These are phyloP conservation scores for Solanum chacoense DNA, from an alignment of 305 asterid species.

Conservation along the genomic window DNA sequence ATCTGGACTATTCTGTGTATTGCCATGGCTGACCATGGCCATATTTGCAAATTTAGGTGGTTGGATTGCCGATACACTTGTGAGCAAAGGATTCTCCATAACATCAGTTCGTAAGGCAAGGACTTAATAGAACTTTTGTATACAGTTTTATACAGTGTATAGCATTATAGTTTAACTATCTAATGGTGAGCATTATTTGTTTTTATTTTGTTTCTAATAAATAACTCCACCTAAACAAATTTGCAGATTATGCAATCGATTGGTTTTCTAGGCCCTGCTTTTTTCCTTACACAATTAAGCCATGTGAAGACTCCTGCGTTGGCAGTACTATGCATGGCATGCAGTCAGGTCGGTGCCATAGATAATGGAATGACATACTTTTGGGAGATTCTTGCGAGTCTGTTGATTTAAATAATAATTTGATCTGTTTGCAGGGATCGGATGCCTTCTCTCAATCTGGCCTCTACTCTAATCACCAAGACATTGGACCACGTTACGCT, in stretches of 20 bases:
- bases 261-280: constrained; percentile 94
- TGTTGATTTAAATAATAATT: background rate
- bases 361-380: background rate
- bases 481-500: constrained; percentile 94
- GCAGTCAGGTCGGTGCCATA: constrained; percentile 68
- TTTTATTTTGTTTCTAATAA: background rate
- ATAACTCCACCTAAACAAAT: constrained; percentile 2
- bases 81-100: constrained; percentile 45
- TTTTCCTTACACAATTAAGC: constrained; percentile 72
- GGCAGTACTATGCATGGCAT: constrained; percentile 96
- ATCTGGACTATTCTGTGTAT: constrained; percentile 41
- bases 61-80: constrained; percentile 52
- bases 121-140: background rate
- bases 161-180: background rate
- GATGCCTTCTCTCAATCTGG: constrained; percentile 99
- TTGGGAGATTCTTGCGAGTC: background rate
- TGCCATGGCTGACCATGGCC: constrained; percentile 58
- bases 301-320: constrained; percentile 80
- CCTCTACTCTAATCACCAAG: constrained; percentile 96
- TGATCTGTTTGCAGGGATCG: constrained; percentile 47
- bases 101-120: constrained; percentile 75
- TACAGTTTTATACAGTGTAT: background rate
- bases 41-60: constrained; percentile 47
- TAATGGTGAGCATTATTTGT: background rate
- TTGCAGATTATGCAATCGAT: constrained; percentile 89